Evolutionary conservation across 2,329 filamentous ascomycete species (phyloP), one percentile per base, ranked within the genome.

Genomic region (Diaporthe ilicicola): DNA sequence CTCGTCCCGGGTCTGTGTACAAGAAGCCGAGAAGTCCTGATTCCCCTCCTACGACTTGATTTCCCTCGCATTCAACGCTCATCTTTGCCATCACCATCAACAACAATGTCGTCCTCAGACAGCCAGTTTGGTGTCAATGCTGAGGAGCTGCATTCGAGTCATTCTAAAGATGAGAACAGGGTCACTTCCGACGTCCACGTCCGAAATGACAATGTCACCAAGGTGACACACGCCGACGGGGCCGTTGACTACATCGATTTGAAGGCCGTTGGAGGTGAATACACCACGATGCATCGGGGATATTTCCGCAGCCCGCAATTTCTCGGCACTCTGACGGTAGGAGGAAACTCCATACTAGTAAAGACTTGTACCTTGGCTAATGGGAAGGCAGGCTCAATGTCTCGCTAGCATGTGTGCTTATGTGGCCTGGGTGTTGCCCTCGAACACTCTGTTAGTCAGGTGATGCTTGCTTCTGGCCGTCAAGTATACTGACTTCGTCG

Each of bases 241-340:
- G 79, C 79, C 15, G 75, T 84, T 62, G 81, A 84, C 76, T 79
- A 81, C 62, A 77, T 85, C 71, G 82, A 84, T 72, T 74, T 79
- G 3, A 77, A 82, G 39, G 82, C 82, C 51, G 75, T 85, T n/a
- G 84, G 83, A 7, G 83, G 83, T 10, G 80, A 82, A 4, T 69
- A 81, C 6, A 78, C 80, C 7, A 75, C 76, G 12, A 83, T 85
- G 82, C 83, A 82, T 1, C 65, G 69, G 34, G 82, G 83, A 15
- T 84, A 84, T 76, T 84, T 81, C 73, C 75, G 73, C 37, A 84
- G 80, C 59, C 69, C 77, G 2, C 78, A 81, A 53, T 84, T 84
- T 71, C 76, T 84, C 42, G 81, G 82, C 6, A 84, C 82, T 7
- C 77, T 84, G 1, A 72, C 76, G 48, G 79, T 80, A 74, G 59